These are phyloP conservation scores for Diplotaxis tenuifolia DNA, from an alignment of 345 rosid genomes.

Conservation along the genomic window DNA sequence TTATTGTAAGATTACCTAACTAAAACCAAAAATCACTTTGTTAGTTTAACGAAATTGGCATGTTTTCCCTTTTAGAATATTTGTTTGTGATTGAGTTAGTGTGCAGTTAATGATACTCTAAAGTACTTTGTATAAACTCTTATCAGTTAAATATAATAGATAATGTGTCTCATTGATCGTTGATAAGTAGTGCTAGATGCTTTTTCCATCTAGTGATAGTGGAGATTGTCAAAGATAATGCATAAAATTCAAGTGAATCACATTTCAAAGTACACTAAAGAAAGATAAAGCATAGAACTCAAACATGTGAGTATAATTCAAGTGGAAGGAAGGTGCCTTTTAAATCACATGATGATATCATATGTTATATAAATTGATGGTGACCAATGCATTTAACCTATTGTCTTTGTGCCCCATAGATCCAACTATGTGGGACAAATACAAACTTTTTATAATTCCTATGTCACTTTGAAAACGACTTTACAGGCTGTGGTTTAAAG, in stretches of 20 bases:
- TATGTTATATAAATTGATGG: slow-evolving; percentile 23
- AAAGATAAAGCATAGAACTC: slow-evolving; percentile 23
- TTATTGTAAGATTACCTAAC: background rate
- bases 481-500: slow-evolving; percentile 24
- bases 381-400: slow-evolving; percentile 26
- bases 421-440: slow-evolving; percentile 37
- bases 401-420: slow-evolving; percentile 32
- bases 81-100: background rate
- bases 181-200: slow-evolving; percentile 28
- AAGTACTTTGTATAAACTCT: background rate
- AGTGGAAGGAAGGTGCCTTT: slow-evolving; percentile 31
- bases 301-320: slow-evolving; percentile 34
- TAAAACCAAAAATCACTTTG: background rate
- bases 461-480: slow-evolving; percentile 33
- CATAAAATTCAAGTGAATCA: slow-evolving; percentile 27
- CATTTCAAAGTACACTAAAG: slow-evolving; percentile 26
- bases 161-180: slow-evolving; percentile 27
- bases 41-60: background rate
- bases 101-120: background rate
- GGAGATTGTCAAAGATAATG: slow-evolving; percentile 17
- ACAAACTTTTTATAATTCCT: slow-evolving; percentile 24
- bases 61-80: background rate
- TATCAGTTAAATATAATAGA: slow-evolving; percentile 20
- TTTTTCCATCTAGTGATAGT: slow-evolving; percentile 2
- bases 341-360: slow-evolving; percentile 36